phyloP scores from a whole-genome alignment of 2,329 filamentous ascomycete species.

The Blumeriella jaapii region DNA sequence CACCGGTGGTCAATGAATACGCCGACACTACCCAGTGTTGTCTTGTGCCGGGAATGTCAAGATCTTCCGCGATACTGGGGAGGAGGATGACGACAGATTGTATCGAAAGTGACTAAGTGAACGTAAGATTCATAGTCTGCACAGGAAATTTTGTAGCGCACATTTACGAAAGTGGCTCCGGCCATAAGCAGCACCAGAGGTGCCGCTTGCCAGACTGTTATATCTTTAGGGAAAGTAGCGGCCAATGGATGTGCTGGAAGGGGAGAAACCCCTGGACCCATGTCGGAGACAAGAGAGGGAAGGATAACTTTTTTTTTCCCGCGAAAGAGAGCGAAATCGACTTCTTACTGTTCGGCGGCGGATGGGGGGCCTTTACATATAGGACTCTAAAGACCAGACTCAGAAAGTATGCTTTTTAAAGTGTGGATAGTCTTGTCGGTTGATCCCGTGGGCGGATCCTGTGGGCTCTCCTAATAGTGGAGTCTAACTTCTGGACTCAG shows the following conservation, averaged over 20 bases:
- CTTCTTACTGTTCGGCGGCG: too few species aligned
- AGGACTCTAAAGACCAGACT: too few species aligned
- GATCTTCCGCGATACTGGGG: constrained; percentile 16
- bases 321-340: too few species aligned
- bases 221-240: constrained; percentile 10
- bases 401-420: too few species aligned
- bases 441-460: too few species aligned
- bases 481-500: too few species aligned
- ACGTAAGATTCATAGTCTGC: background rate
- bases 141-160: constrained; percentile 3
- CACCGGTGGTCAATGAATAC: constrained; percentile 34
- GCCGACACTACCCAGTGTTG: constrained; percentile 28
- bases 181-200: constrained; percentile 20
- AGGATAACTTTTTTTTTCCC: background rate
- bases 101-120: constrained; percentile 40
- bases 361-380: too few species aligned
- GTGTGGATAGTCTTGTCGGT: too few species aligned
- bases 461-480: too few species aligned
- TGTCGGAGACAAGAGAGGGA: background rate
- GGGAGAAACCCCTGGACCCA: too few species aligned
- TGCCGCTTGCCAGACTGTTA: constrained; percentile 20
- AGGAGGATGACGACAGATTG: constrained; percentile 49
- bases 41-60: constrained; percentile 22
- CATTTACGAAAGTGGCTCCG: constrained; percentile 21
- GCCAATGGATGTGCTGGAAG: background rate